Percentiles rank a stretch among this genome's conserved stretches.
These are phyloP conservation scores for Aureobasidium sp. DNA, from an alignment of 2,329 filamentous ascomycete species.

Conservation along the genomic window DNA sequence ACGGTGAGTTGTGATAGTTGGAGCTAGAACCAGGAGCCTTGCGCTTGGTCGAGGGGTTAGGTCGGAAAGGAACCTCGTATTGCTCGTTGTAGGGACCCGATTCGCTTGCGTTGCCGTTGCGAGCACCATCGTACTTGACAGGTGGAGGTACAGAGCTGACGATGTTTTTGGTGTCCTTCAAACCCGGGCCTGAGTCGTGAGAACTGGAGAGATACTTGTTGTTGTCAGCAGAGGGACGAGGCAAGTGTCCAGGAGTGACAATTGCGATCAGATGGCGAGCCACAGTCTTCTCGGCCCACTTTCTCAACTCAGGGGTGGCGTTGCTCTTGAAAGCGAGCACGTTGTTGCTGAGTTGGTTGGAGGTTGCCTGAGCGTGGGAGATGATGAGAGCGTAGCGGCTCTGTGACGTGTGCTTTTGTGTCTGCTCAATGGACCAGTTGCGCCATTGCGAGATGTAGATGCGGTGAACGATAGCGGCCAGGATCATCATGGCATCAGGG, in stretches of 20 bases:
- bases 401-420: not conserved
- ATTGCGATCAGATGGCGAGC: not conserved
- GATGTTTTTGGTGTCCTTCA: not conserved
- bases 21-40: not conserved
- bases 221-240: not conserved
- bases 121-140: not conserved
- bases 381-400: not conserved
- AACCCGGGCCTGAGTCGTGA: no score
- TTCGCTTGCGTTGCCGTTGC: not conserved
- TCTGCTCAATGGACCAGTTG: not conserved
- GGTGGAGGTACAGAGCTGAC: not conserved
- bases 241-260: not conserved
- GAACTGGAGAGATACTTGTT: no score
- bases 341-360: slow-evolving; percentile 1
- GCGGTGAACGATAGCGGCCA: not conserved
- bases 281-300: not conserved
- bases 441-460: not conserved
- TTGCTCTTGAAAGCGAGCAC: not conserved
- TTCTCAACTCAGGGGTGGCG: not conserved
- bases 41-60: not conserved
- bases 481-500: not conserved
- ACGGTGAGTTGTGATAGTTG: not conserved
- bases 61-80: not conserved
- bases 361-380: not conserved
- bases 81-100: not conserved